Evolutionary conservation across 2,329 filamentous ascomycete genomes (phyloP).

Genomic region (Trichoderma polysporum): DNA sequence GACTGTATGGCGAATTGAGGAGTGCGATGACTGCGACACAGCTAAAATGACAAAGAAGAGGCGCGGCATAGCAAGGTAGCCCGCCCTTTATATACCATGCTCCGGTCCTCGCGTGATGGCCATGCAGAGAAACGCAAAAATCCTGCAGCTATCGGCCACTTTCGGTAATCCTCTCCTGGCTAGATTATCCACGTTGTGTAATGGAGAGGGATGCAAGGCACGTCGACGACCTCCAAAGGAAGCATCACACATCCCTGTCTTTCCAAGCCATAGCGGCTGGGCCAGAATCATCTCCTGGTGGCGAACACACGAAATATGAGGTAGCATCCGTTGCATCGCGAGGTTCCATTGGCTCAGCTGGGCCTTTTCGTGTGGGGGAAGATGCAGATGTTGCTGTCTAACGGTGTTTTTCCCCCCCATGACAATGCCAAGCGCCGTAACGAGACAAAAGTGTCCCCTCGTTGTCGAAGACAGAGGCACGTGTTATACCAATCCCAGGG

Average conservation of each 20-base stretch:
- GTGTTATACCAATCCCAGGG: neutral
- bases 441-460: neutral
- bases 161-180: neutral
- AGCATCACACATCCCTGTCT: neutral
- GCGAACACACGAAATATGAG: neutral
- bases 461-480: slow-evolving; percentile 1
- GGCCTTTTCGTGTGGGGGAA: neutral
- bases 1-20: neutral
- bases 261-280: neutral
- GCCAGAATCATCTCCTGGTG: no score
- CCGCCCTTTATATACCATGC: neutral
- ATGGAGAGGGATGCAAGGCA: slow-evolving; percentile 2
- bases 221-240: neutral
- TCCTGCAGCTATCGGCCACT: neutral
- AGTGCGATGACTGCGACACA: neutral
- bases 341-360: neutral
- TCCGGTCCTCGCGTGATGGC: neutral
- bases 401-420: neutral
- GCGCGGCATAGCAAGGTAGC: neutral
- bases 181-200: neutral
- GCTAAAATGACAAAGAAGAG: neutral
- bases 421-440: neutral
- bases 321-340: neutral
- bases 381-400: neutral
- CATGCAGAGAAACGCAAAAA: neutral